Percentiles rank a stretch among this genome's conserved stretches.
Evolutionary conservation across 148 eudicot species (phyloP).

Genomic region (Rhododendron molle): DNA sequence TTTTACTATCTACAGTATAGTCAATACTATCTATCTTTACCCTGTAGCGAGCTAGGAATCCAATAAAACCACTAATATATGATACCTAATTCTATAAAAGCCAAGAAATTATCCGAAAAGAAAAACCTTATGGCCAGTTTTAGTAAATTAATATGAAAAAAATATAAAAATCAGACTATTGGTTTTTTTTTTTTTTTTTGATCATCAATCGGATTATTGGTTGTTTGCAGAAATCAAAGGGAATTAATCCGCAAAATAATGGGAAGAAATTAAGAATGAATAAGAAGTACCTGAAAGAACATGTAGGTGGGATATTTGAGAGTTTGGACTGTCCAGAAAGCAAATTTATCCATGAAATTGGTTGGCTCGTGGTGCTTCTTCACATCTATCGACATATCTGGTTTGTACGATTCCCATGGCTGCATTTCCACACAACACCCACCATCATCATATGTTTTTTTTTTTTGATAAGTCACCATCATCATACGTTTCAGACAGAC

Average conservation of each 20-base stretch:
- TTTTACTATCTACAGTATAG: neutral
- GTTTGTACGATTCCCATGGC: conserved; percentile 19
- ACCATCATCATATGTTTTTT: neutral
- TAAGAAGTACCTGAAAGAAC: conserved; percentile 16
- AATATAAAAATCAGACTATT: too few species aligned
- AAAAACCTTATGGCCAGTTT: neutral
- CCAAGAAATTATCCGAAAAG: too few species aligned
- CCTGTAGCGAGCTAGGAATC: neutral
- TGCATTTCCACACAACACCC: neutral
- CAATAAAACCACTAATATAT: neutral
- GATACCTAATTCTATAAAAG: neutral
- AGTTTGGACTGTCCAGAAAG: conserved; percentile 20
- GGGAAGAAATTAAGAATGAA: neutral
- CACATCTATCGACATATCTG: conserved; percentile 13
- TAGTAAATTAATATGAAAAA: neutral
- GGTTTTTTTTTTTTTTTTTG: too few species aligned
- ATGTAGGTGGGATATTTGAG: conserved; percentile 18
- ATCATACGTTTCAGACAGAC: neutral
- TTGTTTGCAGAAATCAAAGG: neutral
- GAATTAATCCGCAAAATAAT: neutral
- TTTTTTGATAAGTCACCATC: neutral
- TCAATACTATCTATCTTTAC: too few species aligned
- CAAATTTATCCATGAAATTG: conserved; percentile 21
- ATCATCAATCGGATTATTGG: neutral
- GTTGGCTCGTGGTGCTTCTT: conserved; percentile 15